Base-by-base conservation (phyloP, 2,329 filamentous ascomycete genomes). In the Xylaria digitata region DNA sequence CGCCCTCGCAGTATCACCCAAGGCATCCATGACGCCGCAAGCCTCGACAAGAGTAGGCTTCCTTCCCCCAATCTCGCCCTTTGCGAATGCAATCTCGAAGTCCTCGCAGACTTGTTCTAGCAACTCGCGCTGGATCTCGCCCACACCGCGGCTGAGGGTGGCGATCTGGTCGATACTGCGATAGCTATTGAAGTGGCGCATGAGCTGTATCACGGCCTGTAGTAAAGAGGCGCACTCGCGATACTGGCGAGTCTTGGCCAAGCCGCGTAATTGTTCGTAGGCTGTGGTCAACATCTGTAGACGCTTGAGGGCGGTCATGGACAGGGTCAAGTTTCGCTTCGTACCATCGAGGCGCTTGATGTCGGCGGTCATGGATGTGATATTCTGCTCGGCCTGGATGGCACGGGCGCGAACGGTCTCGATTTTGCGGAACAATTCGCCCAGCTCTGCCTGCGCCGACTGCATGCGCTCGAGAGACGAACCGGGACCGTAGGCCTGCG, bases 51-150 rank as follows among this genome's bases (percentile, higher is more conserved):
- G 85, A 77, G 90, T 90, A 15, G 84, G 86, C 71, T 88, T 89
- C 71, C 89, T 90, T 64, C 88, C 83, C 2, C 84, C 83, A 15
- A 97, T 89, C 79, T 98, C 95, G 23, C 89, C 90, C 79, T 95
- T 97, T 21, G 94, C 91, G 80, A 98, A 99, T 0, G 92, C 92
- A 65, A 97, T 87, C 83, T 99, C 96, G 77, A 99, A 99, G 80
- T 99, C 96, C 80, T 98, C 96, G 78, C 96, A 99, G n/a, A 99
- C 91, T 80, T 99, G 96, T 82, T 99, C 96, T 64, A 97, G 82
- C 65, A 99, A 82, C 78, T 97, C 94, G 67, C 94, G 85, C 81
- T 99, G 96, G 70, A 99, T 85, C 74, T 98, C 96, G 6, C 94
- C 91, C 42, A 99, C 96, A 74, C 96, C 97, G 58, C 93, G 89